Percentiles rank a stretch among this genome's conserved stretches.
Evolutionary conservation across 345 rosid species (phyloP).

Genomic region (Diplotaxis tenuifolia): DNA sequence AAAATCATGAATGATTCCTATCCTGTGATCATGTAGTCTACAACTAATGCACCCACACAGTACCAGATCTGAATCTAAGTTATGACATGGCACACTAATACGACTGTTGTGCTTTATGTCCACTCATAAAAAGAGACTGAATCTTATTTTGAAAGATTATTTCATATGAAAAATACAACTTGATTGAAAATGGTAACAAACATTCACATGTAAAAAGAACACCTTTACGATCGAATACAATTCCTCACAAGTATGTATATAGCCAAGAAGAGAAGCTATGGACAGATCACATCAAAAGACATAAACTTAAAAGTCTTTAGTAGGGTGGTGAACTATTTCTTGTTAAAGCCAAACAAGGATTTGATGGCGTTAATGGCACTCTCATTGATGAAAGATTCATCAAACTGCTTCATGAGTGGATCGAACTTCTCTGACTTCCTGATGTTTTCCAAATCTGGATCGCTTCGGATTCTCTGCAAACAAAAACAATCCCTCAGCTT

Average conservation of each 20-base stretch:
- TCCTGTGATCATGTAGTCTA: too few relatives aligned
- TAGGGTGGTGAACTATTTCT: conserved; percentile 42
- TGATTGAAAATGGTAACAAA: neutral
- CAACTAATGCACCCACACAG: neutral
- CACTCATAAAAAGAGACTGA: neutral
- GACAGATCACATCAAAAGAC: conserved; percentile 27
- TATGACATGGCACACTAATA: neutral
- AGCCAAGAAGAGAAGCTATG: conserved; percentile 28
- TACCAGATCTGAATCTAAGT: neutral
- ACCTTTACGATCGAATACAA: neutral
- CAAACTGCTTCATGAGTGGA: conserved; percentile 69
- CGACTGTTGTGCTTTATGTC: neutral
- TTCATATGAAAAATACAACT: neutral
- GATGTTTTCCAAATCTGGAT: conserved; percentile 73
- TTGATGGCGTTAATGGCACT: conserved; percentile 89
- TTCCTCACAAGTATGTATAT: conserved; percentile 8
- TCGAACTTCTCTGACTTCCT: conserved; percentile 65
- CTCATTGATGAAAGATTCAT: conserved; percentile 95
- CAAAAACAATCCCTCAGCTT: conserved; percentile 8
- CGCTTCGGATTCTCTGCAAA: conserved; percentile 76
- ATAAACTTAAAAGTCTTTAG: neutral
- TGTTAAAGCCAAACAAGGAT: conserved; percentile 81
- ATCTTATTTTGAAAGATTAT: neutral
- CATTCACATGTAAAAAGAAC: neutral
- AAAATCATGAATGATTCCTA: conserved; percentile 25